These are phyloP conservation scores for Candida namnaoensis DNA, from an alignment of 805 yeast species.

Conservation along the genomic window DNA sequence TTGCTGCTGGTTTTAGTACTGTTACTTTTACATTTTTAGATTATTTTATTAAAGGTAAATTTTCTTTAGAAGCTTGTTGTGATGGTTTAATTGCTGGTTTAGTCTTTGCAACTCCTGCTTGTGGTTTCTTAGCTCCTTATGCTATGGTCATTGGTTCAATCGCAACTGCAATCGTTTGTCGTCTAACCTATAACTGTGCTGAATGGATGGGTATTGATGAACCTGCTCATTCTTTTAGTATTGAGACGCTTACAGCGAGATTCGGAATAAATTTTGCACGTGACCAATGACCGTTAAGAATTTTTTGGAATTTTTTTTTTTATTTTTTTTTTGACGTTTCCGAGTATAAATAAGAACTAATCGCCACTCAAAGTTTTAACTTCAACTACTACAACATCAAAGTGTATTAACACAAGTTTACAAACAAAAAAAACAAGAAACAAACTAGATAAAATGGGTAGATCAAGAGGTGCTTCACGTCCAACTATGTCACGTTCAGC, in stretches of 20 bases:
- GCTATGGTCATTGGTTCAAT: conserved; percentile 81
- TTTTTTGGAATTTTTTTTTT: no score
- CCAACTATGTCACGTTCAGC: conserved; percentile 32
- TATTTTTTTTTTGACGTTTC: no score
- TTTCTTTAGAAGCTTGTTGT: conserved; percentile 89
- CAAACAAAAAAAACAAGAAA: no score
- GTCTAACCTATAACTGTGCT: conserved; percentile 78
- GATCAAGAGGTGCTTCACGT: conserved; percentile 37
- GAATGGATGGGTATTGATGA: conserved; percentile 77
- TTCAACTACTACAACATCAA: no score
- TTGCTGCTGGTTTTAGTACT: conserved; percentile 85
- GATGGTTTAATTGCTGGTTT: conserved; percentile 93
- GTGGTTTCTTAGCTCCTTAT: conserved; percentile 88
- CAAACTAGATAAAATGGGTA: conserved; percentile 26
- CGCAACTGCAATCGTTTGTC: conserved; percentile 73
- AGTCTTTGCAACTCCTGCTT: conserved; percentile 96
- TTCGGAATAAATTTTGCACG: no score
- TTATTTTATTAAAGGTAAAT: conserved; percentile 73
- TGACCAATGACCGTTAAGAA: no score
- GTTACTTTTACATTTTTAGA: conserved; percentile 84
- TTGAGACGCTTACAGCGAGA: conserved; percentile 19
- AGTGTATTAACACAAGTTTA: no score
- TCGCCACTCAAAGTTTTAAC: no score
- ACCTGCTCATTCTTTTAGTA: conserved; percentile 87
- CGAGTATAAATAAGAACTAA: no score